Base-by-base conservation (phyloP, 2,329 filamentous ascomycete genomes). In the Claviceps digitariae region DNA sequence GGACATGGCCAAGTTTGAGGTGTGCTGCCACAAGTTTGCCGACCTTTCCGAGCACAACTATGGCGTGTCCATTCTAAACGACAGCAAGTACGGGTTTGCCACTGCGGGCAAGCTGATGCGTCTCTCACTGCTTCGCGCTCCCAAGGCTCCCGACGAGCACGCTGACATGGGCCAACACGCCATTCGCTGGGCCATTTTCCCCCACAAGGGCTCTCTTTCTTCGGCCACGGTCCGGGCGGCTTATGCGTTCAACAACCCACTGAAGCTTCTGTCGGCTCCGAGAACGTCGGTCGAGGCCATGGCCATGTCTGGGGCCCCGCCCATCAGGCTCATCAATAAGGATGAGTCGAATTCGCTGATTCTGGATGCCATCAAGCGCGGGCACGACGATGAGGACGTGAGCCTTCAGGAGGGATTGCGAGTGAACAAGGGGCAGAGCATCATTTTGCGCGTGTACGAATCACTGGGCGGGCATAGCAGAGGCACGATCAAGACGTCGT, bases 1-100 rank as follows among this genome's bases (percentile, higher is more conserved):
- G 90, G 90, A 95, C 64, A 95, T 95, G 90, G 90, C 90, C 63
- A 95, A 95, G 64, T 96, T 96, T 62, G 90, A 96, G 72, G 90
- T 96, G 51, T 95, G 90, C 75, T 91, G 87, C 67, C 90, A 96
- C 73, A 91, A 90, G 66, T 96, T 88, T 74, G 90, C 90, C 12
- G 90, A 96, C 67, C 73, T 96, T 27, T 91, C 86, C 0, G 90
- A 96, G 68, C 76, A 87, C 63, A 85, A 84, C 52, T 95, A 95
- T 62, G 90, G 90, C 57, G 89, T 97, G 8, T 91, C 87, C 2
- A 87, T 97, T 57, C 77, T 97, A 55, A 97, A 97, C 64, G 90
- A 97, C 68, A 88, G 83, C 72, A 96, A 96, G 68, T 97, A 95
- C 65, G 91, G 91, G 20, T 97, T 97, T 65, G 91, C 91, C 23